Percentiles rank a stretch among this genome's conserved stretches.
phyloP scores from a whole-genome alignment of 805 yeast species.

The Saccharomycodes ludwigii region DNA sequence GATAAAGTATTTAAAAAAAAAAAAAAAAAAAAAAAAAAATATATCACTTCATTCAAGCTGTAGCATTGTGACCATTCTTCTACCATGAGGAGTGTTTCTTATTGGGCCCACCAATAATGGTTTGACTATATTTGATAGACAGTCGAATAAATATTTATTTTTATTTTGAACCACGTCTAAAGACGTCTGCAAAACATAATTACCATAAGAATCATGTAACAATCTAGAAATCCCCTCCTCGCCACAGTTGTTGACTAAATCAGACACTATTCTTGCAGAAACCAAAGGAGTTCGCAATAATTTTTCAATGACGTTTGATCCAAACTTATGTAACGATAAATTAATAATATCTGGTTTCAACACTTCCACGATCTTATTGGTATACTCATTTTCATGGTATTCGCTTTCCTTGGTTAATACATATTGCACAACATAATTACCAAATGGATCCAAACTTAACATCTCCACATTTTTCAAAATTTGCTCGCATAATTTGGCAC shows the following conservation, averaged over 20 bases:
- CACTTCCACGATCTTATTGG: slow-evolving; percentile 22
- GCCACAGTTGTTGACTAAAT: slow-evolving; percentile 27
- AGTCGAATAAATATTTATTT: slow-evolving; percentile 31
- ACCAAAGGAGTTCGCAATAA: slow-evolving; percentile 43
- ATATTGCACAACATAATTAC: slow-evolving; percentile 93
- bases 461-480: slow-evolving; percentile 58
- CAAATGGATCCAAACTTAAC: slow-evolving; percentile 84
- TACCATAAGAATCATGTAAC: slow-evolving; percentile 85
- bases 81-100: slow-evolving; percentile 89
- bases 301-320: slow-evolving; percentile 90
- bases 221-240: slow-evolving; percentile 32
- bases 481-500: slow-evolving; percentile 49
- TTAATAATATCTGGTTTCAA: slow-evolving; percentile 24
- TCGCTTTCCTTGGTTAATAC: slow-evolving; percentile 42
- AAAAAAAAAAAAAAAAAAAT: no score
- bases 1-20: no score
- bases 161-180: slow-evolving; percentile 27
- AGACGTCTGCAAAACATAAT: slow-evolving; percentile 89
- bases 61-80: no score
- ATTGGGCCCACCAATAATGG: slow-evolving; percentile 66
- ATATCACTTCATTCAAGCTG: no score
- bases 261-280: slow-evolving; percentile 36
- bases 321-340: slow-evolving; percentile 78
- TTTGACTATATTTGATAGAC: slow-evolving; percentile 44
- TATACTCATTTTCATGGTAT: slow-evolving; percentile 19